Evolutionary conservation across 2,329 filamentous ascomycete genomes (phyloP).

Genomic region (Verticillium isaacii): DNA sequence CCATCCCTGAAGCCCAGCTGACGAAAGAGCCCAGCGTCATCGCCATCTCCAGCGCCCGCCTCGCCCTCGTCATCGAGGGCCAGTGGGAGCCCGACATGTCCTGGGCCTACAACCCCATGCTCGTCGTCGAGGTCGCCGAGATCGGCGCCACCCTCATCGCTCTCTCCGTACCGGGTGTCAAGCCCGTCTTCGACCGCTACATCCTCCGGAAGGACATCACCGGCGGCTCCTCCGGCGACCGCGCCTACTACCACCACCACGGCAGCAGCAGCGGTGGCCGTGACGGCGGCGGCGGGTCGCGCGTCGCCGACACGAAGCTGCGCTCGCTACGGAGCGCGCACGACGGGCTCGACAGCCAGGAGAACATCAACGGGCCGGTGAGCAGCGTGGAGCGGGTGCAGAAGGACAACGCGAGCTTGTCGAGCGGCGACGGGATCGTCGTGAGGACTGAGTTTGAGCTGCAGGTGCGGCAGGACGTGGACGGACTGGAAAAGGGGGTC

Average conservation of each 20-base stretch:
- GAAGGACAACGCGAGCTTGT: not conserved
- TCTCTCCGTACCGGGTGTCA: constrained; percentile 44
- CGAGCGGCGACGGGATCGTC: not conserved
- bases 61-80: constrained; percentile 41
- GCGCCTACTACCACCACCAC: not conserved
- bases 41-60: constrained; percentile 39
- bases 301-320: not conserved
- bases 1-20: not conserved
- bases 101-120: constrained; percentile 46
- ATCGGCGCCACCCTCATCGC: constrained; percentile 45
- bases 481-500: not conserved
- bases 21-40: constrained; percentile 32
- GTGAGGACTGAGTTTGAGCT: not conserved
- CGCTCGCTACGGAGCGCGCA: not conserved
- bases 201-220: not conserved
- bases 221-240: not conserved
- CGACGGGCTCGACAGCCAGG: not conserved
- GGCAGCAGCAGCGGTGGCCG: not conserved
- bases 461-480: not conserved
- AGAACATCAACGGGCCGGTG: not conserved
- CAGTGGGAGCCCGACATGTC: constrained; percentile 42
- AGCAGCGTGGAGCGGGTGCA: not conserved
- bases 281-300: not conserved
- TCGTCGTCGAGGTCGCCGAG: constrained; percentile 44
- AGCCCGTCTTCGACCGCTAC: constrained; percentile 24